Evolutionary conservation across 768 basidiomycete species (phyloP).

Genomic region (Russula foetens): DNA sequence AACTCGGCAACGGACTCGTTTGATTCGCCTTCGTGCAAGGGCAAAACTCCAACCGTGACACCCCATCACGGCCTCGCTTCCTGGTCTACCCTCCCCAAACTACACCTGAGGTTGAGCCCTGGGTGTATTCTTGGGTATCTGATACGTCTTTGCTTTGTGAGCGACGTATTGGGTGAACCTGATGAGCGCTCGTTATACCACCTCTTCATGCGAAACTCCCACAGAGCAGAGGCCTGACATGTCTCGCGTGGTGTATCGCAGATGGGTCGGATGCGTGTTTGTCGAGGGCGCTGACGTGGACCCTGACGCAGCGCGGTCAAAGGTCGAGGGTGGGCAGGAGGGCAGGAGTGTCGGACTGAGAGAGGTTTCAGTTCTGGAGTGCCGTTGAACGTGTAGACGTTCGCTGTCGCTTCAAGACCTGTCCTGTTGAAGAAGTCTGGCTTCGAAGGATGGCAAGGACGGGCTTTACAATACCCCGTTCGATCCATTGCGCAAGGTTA

Average conservation of each 20-base stretch:
- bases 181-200: not conserved
- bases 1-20: constrained; percentile 17
- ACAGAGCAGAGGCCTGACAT: constrained; percentile 12
- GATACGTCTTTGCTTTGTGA: not conserved
- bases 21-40: constrained; percentile 17
- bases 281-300: constrained; percentile 1
- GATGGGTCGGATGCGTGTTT: not conserved
- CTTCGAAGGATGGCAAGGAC: constrained; percentile 7
- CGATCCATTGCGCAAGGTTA: constrained; percentile 13
- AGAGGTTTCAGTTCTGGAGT: constrained; percentile 17
- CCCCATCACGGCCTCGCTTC: constrained; percentile 5
- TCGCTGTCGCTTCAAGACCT: constrained; percentile 18
- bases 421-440: constrained; percentile 20
- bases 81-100: constrained; percentile 9
- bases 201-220: constrained; percentile 6
- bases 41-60: constrained; percentile 9
- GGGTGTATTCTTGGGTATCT: constrained; percentile 5
- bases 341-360: constrained; percentile 15
- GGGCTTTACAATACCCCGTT: constrained; percentile 1
- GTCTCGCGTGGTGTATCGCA: constrained; percentile 12
- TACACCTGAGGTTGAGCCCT: constrained; percentile 1
- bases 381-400: constrained; percentile 16
- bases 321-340: constrained; percentile 13
- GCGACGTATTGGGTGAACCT: constrained; percentile 2
- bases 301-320: constrained; percentile 4